Percentiles rank a stretch among this genome's conserved stretches.
Conservation (phyloP, 1,139 yeast genomes). For the Hanseniaspora uvarum region DNA sequence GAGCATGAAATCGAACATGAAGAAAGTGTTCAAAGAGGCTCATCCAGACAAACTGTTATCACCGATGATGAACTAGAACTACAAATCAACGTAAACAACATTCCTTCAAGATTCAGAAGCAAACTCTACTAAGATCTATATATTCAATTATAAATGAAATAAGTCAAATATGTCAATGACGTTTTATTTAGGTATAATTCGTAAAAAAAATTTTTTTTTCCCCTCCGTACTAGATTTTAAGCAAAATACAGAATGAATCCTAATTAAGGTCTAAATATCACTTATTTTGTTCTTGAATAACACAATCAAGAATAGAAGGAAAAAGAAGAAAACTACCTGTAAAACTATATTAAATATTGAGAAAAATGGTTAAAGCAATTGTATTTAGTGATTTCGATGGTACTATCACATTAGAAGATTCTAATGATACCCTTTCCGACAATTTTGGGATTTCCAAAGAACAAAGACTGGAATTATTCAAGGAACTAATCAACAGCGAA, state of each 20-base stretch:
- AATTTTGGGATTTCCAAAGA: constrained; percentile 74
- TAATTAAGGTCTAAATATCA: too few relatives aligned
- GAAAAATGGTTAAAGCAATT: constrained; percentile 47
- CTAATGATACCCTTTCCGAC: constrained; percentile 85
- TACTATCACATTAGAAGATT: constrained; percentile 83
- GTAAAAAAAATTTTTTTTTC: not conserved
- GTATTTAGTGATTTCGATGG: constrained; percentile 98
- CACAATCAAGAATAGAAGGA: too few relatives aligned
- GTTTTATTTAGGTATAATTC: not conserved
- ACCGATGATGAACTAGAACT: constrained; percentile 36
- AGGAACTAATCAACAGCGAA: constrained; percentile 59
- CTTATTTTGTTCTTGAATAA: too few relatives aligned
- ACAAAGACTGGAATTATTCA: constrained; percentile 57
- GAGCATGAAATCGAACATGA: constrained; percentile 80
- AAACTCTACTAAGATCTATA: not conserved
- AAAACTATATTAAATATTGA: not conserved
- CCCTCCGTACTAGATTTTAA: too few relatives aligned
- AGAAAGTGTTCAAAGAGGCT: constrained; percentile 39
- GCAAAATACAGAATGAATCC: too few relatives aligned
- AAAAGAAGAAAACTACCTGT: not conserved
- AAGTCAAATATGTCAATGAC: not conserved
- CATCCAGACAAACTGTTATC: constrained; percentile 32
- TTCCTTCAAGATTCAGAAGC: constrained; percentile 34
- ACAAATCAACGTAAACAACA: constrained; percentile 30
- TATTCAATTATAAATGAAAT: not conserved